Percentiles rank a stretch among this genome's conserved stretches.
These are phyloP conservation scores for Begonia peltatifolia DNA, from an alignment of 306 rosid genomes.

Conservation along the genomic window DNA sequence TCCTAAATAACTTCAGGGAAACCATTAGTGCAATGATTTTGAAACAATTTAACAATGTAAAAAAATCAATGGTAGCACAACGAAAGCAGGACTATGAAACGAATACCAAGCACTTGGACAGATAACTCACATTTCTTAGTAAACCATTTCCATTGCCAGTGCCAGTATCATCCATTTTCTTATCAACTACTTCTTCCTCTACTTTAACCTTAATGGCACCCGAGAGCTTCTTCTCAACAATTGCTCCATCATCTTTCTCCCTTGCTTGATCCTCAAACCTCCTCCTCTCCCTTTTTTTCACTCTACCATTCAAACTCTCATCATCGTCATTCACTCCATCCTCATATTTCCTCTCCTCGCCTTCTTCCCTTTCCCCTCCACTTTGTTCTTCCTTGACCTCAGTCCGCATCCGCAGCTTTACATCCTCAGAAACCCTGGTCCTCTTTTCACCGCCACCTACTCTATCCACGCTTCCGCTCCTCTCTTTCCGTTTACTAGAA, in stretches of 20 bases:
- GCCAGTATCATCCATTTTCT: constrained; percentile 8
- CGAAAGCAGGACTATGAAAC: too few relatives aligned
- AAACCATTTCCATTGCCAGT: constrained; percentile 29
- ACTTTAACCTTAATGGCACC: background rate
- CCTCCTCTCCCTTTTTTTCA: constrained; percentile 19
- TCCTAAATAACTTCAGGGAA: too few relatives aligned
- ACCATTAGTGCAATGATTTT: too few relatives aligned
- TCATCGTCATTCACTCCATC: constrained; percentile 26
- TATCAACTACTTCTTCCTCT: constrained; percentile 4
- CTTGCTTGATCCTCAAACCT: constrained; percentile 14
- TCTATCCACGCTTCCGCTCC: constrained; percentile 45
- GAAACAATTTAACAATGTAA: too few relatives aligned
- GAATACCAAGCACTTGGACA: too few relatives aligned
- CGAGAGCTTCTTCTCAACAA: background rate
- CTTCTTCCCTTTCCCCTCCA: constrained; percentile 21
- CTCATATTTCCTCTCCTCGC: constrained; percentile 54
- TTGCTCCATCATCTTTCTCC: constrained; percentile 4
- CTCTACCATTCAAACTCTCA: constrained; percentile 4
- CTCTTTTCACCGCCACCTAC: constrained; percentile 44
- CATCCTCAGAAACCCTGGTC: constrained; percentile 43
- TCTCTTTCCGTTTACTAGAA: constrained; percentile 64
- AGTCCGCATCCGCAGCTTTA: constrained; percentile 25
- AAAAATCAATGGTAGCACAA: too few relatives aligned
- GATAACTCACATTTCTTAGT: constrained; percentile 38
- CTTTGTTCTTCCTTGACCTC: constrained; percentile 20